Evolutionary conservation across 2,329 filamentous ascomycete genomes (phyloP).

Genomic region (Dactylonectria estremocensis): DNA sequence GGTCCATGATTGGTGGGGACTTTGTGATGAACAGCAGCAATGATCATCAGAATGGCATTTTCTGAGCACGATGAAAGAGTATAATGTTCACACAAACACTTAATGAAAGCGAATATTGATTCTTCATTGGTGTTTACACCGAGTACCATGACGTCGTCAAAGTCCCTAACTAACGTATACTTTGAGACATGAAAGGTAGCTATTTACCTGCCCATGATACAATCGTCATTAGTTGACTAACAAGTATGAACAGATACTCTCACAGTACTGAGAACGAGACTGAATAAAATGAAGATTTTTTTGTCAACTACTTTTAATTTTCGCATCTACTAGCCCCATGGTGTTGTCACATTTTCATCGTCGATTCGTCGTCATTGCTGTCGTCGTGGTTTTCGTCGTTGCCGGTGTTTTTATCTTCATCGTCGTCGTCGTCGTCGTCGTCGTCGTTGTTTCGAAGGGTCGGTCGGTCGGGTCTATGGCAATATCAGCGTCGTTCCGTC

Average conservation of each 20-base stretch:
- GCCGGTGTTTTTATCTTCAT: too few species aligned
- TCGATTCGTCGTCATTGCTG: too few species aligned
- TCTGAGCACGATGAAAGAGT: background rate
- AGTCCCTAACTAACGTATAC: background rate
- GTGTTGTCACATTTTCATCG: too few species aligned
- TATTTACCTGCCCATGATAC: background rate
- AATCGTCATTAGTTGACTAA: background rate
- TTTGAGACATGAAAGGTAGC: background rate
- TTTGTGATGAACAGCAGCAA: constrained; percentile 26
- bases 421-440: too few species aligned
- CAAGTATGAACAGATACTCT: background rate
- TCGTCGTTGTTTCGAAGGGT: too few species aligned
- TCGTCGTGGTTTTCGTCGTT: too few species aligned
- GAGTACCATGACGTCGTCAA: background rate
- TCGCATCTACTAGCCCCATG: too few species aligned
- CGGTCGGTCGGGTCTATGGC: too few species aligned
- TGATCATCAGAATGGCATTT: constrained; percentile 19
- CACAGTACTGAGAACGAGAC: too few species aligned
- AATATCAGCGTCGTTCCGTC: too few species aligned
- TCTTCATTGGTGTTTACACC: background rate
- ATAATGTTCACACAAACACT: background rate
- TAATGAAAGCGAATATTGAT: background rate
- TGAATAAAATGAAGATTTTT: too few species aligned
- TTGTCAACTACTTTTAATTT: too few species aligned
- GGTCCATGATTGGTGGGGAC: constrained; percentile 44